Evolutionary conservation across 768 basidiomycete genomes (phyloP).

Genomic region (Xanthoconium purpureum): DNA sequence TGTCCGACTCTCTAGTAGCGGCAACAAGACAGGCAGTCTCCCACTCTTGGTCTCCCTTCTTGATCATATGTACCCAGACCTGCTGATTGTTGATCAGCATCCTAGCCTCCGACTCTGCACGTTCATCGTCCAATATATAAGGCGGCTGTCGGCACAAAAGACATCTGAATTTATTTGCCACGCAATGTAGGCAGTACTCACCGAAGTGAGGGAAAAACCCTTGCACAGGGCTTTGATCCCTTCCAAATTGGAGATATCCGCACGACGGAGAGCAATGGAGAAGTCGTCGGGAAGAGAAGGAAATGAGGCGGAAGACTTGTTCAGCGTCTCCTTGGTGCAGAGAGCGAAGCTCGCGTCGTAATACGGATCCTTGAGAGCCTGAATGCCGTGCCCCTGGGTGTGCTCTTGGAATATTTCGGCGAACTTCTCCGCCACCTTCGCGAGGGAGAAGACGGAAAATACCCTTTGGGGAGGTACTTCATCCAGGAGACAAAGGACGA

Average conservation of each 20-base stretch:
- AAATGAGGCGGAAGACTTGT: conserved; percentile 1
- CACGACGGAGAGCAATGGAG: conserved; percentile 33
- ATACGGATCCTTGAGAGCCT: conserved; percentile 44
- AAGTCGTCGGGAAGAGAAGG: conserved; percentile 9
- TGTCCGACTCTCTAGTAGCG: conserved; percentile 56
- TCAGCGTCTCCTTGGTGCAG: conserved; percentile 48
- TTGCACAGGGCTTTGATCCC: conserved; percentile 47
- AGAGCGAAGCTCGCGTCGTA: conserved; percentile 59
- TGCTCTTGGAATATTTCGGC: conserved; percentile 43
- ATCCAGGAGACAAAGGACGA: conserved; percentile 40
- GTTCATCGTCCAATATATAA: conserved; percentile 43
- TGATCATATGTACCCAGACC: conserved; percentile 62
- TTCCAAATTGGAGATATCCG: conserved; percentile 28
- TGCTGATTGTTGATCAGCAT: conserved; percentile 44
- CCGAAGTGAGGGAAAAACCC: conserved; percentile 57
- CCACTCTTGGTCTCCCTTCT: conserved; percentile 17
- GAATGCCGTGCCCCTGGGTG: conserved; percentile 4
- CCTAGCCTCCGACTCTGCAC: conserved; percentile 50
- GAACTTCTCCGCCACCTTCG: conserved; percentile 46
- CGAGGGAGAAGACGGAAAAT: conserved; percentile 65
- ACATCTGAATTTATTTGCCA: neutral
- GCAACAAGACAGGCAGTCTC: conserved; percentile 66
- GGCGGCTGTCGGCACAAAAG: conserved; percentile 42
- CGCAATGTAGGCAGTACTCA: conserved; percentile 30
- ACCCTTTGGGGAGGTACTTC: conserved; percentile 41